These are phyloP conservation scores for Schrenkiella parvula DNA, from an alignment of 345 rosid species.

Conservation along the genomic window DNA sequence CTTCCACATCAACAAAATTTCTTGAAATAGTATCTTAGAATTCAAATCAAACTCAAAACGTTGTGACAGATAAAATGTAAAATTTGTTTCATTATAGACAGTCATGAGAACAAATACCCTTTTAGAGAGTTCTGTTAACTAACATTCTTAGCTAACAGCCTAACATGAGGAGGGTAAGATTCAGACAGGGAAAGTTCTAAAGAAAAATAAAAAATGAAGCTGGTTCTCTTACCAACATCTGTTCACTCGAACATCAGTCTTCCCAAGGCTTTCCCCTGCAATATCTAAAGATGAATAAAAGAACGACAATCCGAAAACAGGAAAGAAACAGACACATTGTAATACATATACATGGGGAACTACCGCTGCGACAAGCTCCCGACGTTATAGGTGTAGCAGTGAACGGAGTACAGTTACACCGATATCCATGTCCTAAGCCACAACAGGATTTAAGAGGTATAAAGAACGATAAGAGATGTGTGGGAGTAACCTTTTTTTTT, in stretches of 20 bases:
- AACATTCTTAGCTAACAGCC: constrained; percentile 15
- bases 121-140: background rate
- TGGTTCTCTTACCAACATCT: constrained; percentile 20
- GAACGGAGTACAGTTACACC: background rate
- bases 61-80: background rate
- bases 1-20: background rate
- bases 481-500: constrained; percentile 17
- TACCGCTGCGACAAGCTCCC: constrained; percentile 8
- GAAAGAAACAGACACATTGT: constrained; percentile 12
- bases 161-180: background rate
- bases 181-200: constrained; percentile 2
- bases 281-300: constrained; percentile 15
- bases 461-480: constrained; percentile 5
- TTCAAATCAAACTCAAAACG: background rate
- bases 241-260: constrained; percentile 13
- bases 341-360: constrained; percentile 26
- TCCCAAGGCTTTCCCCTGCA: constrained; percentile 27
- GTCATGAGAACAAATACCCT: background rate
- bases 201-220: constrained; percentile 16
- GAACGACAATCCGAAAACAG: constrained; percentile 17
- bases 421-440: constrained; percentile 21
- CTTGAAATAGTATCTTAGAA: background rate
- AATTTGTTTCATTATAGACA: constrained; percentile 13
- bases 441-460: constrained; percentile 18
- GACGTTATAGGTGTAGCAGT: constrained; percentile 18